A percentile compares a stretch with the other conserved stretches of the same genome.
Evolutionary conservation across 345 rosid genomes (phyloP).

Genomic region (Rhodomyrtus tomentosa): DNA sequence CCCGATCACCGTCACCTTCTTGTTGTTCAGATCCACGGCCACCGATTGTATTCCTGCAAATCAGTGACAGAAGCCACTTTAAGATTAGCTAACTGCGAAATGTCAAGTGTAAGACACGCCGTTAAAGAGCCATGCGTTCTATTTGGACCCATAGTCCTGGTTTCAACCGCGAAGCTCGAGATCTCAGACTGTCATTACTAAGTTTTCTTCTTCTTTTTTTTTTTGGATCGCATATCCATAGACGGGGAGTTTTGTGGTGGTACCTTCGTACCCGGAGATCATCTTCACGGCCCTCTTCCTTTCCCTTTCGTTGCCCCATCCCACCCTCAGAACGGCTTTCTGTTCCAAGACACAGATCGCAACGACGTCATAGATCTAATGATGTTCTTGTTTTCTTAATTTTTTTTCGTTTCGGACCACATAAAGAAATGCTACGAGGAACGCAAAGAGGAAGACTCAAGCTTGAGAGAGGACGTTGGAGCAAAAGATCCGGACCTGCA

Average conservation of each 20-base stretch:
- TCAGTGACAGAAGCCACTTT: neutral
- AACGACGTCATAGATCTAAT: neutral
- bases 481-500: neutral
- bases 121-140: neutral
- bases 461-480: neutral
- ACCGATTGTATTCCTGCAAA: constrained; percentile 5
- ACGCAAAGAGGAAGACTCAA: neutral
- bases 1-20: constrained; percentile 11
- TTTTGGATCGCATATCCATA: too few species aligned
- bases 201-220: too few species aligned
- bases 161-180: neutral
- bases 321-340: constrained; percentile 47
- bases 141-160: neutral
- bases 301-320: constrained; percentile 16
- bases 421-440: neutral
- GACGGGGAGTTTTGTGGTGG: neutral
- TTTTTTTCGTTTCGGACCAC: neutral
- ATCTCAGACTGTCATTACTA: neutral
- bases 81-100: neutral
- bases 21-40: constrained; percentile 4
- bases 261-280: constrained; percentile 44
- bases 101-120: neutral
- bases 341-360: constrained; percentile 8
- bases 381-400: neutral
- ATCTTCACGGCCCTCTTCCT: constrained; percentile 41